A percentile compares a stretch with the other conserved stretches of the same genome.
These are phyloP conservation scores for Harringtonia lauricola DNA, from an alignment of 2,329 filamentous ascomycete species.

Conservation along the genomic window DNA sequence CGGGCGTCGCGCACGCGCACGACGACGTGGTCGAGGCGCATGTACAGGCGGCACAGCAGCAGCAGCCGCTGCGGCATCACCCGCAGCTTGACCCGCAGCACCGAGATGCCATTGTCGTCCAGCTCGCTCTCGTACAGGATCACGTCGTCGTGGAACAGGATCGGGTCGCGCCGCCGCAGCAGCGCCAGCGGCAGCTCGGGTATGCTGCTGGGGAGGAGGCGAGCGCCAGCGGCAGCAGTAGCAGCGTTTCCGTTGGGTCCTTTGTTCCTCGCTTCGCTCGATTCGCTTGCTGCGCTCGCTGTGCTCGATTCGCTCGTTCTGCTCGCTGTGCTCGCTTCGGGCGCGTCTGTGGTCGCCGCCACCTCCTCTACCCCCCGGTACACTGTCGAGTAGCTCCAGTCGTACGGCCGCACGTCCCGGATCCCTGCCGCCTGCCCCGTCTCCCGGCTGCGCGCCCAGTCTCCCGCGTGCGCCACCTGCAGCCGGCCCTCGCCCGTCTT, in stretches of 20 bases:
- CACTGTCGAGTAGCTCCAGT: conserved; percentile 93
- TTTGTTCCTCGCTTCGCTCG: too few relatives aligned
- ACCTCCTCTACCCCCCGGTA: conserved; percentile 63
- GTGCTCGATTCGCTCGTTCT: background rate
- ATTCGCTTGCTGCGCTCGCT: too few relatives aligned
- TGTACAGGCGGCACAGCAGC: conserved; percentile 76
- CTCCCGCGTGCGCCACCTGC: conserved; percentile 82
- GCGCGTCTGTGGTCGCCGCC: conserved; percentile 1
- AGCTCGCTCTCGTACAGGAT: conserved; percentile 95
- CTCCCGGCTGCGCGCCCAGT: conserved; percentile 63
- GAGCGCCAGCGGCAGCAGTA: background rate
- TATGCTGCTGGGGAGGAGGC: background rate
- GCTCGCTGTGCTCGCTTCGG: background rate
- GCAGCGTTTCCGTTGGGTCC: background rate
- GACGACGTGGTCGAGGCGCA: conserved; percentile 84
- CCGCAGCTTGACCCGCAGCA: conserved; percentile 81
- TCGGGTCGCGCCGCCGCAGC: conserved; percentile 80
- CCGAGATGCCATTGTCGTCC: conserved; percentile 90
- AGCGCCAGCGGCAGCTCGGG: conserved; percentile 67
- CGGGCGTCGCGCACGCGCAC: conserved; percentile 82
- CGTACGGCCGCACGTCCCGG: conserved; percentile 89
- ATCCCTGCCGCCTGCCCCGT: conserved; percentile 77
- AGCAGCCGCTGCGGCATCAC: conserved; percentile 87
- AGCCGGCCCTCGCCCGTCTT: conserved; percentile 89
- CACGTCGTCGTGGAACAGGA: conserved; percentile 93